Conservation (phyloP, 2,329 filamentous ascomycete species). For the Zarea fungicola region DNA sequence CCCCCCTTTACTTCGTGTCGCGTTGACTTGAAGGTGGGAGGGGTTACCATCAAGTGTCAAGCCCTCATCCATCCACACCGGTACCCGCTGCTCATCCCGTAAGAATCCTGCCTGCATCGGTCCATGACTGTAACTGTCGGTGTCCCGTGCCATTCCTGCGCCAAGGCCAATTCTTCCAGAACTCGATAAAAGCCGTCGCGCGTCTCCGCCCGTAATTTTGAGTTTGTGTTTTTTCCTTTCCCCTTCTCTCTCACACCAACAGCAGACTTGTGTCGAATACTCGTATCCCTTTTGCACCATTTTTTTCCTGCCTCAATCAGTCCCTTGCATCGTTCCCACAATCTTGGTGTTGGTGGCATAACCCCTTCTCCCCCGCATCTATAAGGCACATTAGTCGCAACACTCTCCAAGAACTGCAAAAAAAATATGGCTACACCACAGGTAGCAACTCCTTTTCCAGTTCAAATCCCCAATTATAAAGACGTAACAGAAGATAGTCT, state of each 20-base stretch:
- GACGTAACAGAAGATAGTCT: constrained; percentile 17
- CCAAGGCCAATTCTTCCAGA: neutral
- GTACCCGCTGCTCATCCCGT: constrained; percentile 8
- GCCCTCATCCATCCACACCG: constrained; percentile 8
- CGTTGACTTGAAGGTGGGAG: neutral
- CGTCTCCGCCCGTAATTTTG: neutral
- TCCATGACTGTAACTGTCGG: constrained; percentile 6
- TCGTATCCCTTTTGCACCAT: neutral
- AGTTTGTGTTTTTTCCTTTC: neutral
- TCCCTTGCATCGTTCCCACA: too few species aligned
- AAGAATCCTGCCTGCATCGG: neutral
- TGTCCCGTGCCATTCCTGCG: neutral
- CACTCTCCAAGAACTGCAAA: neutral
- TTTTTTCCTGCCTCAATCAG: too few species aligned
- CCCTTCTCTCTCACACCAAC: constrained; percentile 1
- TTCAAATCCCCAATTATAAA: constrained; percentile 20
- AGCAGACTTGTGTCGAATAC: too few species aligned
- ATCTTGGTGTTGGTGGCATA: too few species aligned
- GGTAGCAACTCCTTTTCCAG: constrained; percentile 13
- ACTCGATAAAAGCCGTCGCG: constrained; percentile 1
- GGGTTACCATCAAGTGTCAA: neutral
- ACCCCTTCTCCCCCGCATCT: too few species aligned
- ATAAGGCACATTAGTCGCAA: neutral
- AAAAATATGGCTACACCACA: constrained; percentile 9
- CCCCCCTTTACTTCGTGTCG: neutral